Conservation (phyloP, 306 rosid genomes). For the Oemleria cerasiformis region DNA sequence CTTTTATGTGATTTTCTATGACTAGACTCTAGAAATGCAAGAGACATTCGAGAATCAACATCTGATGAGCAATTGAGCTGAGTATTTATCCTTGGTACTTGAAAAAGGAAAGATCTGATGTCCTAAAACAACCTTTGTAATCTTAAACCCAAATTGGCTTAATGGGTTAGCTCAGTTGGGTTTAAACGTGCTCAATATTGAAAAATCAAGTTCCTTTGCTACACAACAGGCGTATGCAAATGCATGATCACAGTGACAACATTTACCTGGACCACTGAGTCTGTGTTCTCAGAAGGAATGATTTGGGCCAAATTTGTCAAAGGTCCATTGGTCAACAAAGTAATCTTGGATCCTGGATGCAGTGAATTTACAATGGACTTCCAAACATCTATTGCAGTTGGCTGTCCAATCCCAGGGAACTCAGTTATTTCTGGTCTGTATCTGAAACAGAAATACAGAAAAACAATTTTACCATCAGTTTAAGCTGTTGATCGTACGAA, state of each 20-base stretch:
- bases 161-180: neutral
- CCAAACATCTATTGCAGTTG: constrained; percentile 57
- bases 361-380: constrained; percentile 32
- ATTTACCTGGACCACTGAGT: constrained; percentile 43
- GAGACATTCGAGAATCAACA: no score
- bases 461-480: neutral
- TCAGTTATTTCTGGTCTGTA: constrained; percentile 47
- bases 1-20: no score
- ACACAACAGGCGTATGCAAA: neutral
- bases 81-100: no score
- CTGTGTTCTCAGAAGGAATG: constrained; percentile 33
- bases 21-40: no score
- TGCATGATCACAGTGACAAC: neutral
- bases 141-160: no score
- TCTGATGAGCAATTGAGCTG: no score
- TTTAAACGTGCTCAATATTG: neutral
- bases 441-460: constrained; percentile 27
- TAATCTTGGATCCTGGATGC: constrained; percentile 45
- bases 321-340: constrained; percentile 58
- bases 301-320: constrained; percentile 58
- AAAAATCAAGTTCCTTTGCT: neutral
- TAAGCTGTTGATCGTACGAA: neutral
- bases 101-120: no score
- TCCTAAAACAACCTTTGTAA: no score
- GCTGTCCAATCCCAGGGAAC: constrained; percentile 50